Base-by-base conservation (phyloP, 768 basidiomycete genomes). In the Calocera viscosa region DNA sequence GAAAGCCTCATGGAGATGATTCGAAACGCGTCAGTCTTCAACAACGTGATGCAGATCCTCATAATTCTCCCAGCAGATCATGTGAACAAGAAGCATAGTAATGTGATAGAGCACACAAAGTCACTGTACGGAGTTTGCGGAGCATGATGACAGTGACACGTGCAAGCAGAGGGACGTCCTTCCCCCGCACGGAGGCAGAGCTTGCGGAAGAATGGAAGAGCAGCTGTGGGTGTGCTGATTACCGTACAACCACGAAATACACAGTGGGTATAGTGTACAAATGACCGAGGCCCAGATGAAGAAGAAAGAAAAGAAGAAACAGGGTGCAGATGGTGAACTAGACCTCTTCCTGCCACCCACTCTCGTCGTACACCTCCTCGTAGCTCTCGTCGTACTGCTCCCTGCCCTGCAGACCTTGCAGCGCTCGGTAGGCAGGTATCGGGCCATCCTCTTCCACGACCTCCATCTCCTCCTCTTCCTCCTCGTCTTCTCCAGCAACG, bases 381-480 rank as follows among this genome's bases (percentile, higher is more conserved):
- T 67, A 65, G 19, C 67, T 80, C 38, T 81, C 80, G 66, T 81
- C 78, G 32, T 78, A 79, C 68, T 80, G 79, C 43, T 79, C 81
- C 17, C 47, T 65, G 19, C 34, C 68, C 74, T 35, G 71, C 38
- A 72, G 66, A 10, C 75, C 74, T 39, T 75, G 76, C 66, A 73
- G 76, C 72, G 16, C 84, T 83, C 32, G 82, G 78, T 66, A 41
- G 11, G 35, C 65, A 26, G 64, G 47, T 63, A 34, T 24, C 47
- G 14, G 32, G 39, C 49, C 63, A 41, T 64, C 34, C 43, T 65
- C 43, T 35, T 43, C 67, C 30, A 49, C 64, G 41, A 33, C 26
- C 69, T 64, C 22, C 39, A 34, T n/a, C 32, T 72, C 71, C 40
- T 67, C 74, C 19, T 69, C 69, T 19, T 67, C 66, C 14, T 67